Evolutionary conservation across 2,329 filamentous ascomycete species (phyloP).

Genomic region (Alternaria gaisen): DNA sequence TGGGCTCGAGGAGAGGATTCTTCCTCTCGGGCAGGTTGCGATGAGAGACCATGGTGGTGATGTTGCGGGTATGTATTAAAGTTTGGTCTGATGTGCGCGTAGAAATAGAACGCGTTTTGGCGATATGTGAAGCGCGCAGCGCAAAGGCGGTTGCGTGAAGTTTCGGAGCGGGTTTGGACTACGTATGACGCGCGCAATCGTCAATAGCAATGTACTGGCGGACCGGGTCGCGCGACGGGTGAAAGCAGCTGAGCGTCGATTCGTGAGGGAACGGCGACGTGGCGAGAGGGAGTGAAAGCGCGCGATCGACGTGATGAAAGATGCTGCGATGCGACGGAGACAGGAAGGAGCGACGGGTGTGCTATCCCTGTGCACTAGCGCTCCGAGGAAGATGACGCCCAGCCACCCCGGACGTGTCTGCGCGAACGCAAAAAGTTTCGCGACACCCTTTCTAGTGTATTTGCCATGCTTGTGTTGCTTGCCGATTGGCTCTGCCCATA

Average conservation of each 20-base stretch:
- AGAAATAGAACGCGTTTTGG: constrained; percentile 25
- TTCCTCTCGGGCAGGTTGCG: constrained; percentile 66
- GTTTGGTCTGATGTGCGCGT: constrained; percentile 7
- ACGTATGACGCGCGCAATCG: constrained; percentile 29
- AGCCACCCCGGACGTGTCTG: constrained; percentile 20
- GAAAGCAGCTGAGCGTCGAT: constrained; percentile 17
- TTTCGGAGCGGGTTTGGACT: constrained; percentile 16
- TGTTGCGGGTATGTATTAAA: constrained; percentile 6
- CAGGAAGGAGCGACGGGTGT: constrained; percentile 19
- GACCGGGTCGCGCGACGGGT: constrained; percentile 17
- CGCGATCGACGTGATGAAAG: constrained; percentile 30
- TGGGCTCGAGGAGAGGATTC: constrained; percentile 71
- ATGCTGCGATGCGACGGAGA: constrained; percentile 19
- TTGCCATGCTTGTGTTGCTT: constrained; percentile 2
- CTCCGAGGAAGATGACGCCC: constrained; percentile 10
- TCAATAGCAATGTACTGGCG: constrained; percentile 14
- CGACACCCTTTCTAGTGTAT: constrained; percentile 9
- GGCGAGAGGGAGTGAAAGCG: constrained; percentile 14
- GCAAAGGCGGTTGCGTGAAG: constrained; percentile 28
- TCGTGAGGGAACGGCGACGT: constrained; percentile 11
- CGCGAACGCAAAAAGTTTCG: constrained; percentile 15
- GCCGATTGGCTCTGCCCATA: constrained; percentile 24
- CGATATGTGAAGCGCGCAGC: constrained; percentile 37
- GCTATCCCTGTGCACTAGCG: constrained; percentile 28
- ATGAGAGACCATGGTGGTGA: constrained; percentile 44